A percentile compares a stretch with the other conserved stretches of the same genome.
These are phyloP conservation scores for Calamus simplicifolius DNA, from an alignment of 176 grass and related monocot species.

Conservation along the genomic window DNA sequence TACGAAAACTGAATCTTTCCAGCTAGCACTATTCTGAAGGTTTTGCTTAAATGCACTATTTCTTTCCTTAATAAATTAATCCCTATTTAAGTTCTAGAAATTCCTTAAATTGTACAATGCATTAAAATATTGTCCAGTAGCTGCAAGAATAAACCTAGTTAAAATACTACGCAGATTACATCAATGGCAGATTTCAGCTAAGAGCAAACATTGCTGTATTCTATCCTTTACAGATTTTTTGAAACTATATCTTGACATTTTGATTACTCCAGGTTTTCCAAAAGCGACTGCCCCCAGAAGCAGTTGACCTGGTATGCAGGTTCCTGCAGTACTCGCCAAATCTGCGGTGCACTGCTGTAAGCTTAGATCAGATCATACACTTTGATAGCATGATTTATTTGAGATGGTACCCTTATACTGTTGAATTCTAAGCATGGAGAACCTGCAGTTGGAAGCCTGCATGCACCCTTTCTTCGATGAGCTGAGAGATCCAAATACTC, in stretches of 20 bases:
- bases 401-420: not conserved
- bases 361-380: conserved; percentile 4
- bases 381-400: not conserved
- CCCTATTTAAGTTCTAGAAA: too few species aligned
- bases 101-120: too few species aligned
- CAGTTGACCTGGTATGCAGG: conserved; percentile 85
- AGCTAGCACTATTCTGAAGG: too few species aligned
- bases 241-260: not conserved
- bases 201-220: too few species aligned
- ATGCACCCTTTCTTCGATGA: conserved; percentile 97
- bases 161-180: too few species aligned
- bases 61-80: too few species aligned
- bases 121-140: too few species aligned
- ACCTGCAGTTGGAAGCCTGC: conserved; percentile 80
- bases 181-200: too few species aligned
- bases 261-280: conserved; percentile 67
- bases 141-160: too few species aligned
- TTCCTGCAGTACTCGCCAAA: conserved; percentile 95
- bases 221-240: too few species aligned
- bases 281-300: conserved; percentile 79
- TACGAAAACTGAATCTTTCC: too few species aligned
- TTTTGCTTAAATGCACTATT: too few species aligned
- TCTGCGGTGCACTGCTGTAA: conserved; percentile 93
- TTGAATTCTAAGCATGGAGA: not conserved
- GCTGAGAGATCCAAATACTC: conserved; percentile 79